Evolutionary conservation across 805 yeast genomes (phyloP).

Genomic region (Wickerhamomyces rabaulensis): DNA sequence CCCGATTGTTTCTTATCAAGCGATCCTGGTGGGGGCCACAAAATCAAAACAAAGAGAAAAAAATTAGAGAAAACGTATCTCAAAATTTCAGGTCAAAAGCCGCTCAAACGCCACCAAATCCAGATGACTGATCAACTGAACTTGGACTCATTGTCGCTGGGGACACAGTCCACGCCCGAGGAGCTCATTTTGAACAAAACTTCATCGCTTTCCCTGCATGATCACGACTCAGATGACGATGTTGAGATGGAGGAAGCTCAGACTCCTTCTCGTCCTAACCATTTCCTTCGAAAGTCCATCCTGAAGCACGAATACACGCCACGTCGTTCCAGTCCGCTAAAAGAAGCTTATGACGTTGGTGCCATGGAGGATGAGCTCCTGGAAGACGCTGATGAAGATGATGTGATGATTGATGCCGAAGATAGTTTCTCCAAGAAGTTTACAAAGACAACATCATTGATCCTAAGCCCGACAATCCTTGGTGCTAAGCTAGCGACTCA

Average conservation of each 20-base stretch:
- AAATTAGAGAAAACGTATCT: background rate
- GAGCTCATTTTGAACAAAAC: background rate
- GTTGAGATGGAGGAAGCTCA: background rate
- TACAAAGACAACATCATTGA: conserved; percentile 5
- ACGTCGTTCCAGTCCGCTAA: conserved; percentile 15
- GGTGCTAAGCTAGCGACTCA: conserved; percentile 23
- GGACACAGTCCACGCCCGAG: background rate
- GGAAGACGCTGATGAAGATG: conserved; percentile 2
- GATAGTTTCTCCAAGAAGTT: conserved; percentile 4
- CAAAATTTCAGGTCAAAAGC: background rate
- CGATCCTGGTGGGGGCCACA: background rate
- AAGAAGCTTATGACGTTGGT: background rate
- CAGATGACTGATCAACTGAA: background rate
- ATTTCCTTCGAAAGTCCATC: conserved; percentile 1
- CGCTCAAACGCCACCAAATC: background rate
- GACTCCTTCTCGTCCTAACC: background rate
- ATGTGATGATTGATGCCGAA: conserved; percentile 7
- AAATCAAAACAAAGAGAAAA: background rate
- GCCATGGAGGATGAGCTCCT: background rate
- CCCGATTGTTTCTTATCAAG: too few relatives aligned
- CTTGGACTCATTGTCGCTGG: background rate
- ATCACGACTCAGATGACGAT: background rate
- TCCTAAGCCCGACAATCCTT: conserved; percentile 21
- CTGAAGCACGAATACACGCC: conserved; percentile 14
- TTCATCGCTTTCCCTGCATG: background rate